phyloP scores from a whole-genome alignment of 345 rosid genomes.

The Populus nigra region DNA sequence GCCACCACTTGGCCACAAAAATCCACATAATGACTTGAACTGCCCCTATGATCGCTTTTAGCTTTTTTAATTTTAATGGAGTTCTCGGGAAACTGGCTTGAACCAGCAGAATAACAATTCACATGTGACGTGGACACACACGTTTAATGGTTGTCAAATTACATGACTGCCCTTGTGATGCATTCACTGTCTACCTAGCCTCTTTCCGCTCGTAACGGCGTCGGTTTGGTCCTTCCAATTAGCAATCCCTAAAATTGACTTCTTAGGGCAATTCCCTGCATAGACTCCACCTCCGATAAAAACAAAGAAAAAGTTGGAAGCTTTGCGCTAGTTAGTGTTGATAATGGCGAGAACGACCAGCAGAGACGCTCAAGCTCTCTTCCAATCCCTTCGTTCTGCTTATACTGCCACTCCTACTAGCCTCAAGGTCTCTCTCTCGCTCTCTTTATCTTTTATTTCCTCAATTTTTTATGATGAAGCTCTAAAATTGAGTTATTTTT shows the following conservation, averaged over 20 bases:
- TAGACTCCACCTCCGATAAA: too few relatives aligned
- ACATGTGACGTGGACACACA: not conserved
- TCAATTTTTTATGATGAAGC: not conserved
- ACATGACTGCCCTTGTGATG: not conserved
- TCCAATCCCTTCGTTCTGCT: slow-evolving; percentile 71
- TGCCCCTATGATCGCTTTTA: too few relatives aligned
- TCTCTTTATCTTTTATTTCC: not conserved
- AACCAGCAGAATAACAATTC: not conserved
- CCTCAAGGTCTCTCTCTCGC: slow-evolving; percentile 50
- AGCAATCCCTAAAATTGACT: too few relatives aligned
- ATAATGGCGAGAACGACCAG: slow-evolving; percentile 62
- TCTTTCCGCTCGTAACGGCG: not conserved
- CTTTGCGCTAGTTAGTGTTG: not conserved
- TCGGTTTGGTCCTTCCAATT: not conserved
- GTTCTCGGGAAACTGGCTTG: too few relatives aligned
- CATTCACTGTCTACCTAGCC: not conserved
- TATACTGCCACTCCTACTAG: slow-evolving; percentile 65
- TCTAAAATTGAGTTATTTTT: not conserved
- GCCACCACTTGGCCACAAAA: too few relatives aligned
- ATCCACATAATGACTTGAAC: too few relatives aligned
- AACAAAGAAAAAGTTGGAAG: not conserved
- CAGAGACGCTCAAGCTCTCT: slow-evolving; percentile 70
- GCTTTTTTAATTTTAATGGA: too few relatives aligned
- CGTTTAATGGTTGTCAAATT: not conserved
- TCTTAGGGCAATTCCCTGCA: too few relatives aligned